Conservation (phyloP, 2,329 filamentous ascomycete species). For the Fusarium udum region DNA sequence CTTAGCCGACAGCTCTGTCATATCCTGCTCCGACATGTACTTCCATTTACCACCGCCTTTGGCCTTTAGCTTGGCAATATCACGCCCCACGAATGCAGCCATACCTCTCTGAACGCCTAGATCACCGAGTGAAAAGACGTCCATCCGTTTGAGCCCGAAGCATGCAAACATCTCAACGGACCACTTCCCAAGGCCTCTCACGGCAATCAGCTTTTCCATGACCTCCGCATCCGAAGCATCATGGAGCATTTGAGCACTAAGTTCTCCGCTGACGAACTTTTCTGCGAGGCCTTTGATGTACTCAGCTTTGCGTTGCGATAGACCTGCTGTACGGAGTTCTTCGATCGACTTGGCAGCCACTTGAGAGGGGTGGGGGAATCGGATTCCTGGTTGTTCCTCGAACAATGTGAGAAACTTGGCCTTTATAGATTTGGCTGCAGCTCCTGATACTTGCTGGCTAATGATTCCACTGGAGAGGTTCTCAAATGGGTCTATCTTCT, state of each 20-base stretch:
- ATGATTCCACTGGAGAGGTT: constrained; percentile 88
- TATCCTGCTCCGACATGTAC: constrained; percentile 95
- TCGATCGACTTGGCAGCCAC: constrained; percentile 72
- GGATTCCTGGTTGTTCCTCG: constrained; percentile 46
- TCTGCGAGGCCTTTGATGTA: constrained; percentile 88
- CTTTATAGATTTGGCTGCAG: constrained; percentile 89
- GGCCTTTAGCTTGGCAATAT: constrained; percentile 83
- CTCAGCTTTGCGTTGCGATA: constrained; percentile 95
- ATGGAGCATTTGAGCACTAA: constrained; percentile 79
- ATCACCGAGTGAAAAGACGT: constrained; percentile 93
- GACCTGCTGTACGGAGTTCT: constrained; percentile 80
- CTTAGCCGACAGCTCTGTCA: constrained; percentile 81
- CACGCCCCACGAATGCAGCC: constrained; percentile 84
- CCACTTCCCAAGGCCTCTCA: constrained; percentile 89
- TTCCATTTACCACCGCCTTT: constrained; percentile 92
- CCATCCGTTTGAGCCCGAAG: constrained; percentile 92
- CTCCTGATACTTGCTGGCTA: constrained; percentile 94
- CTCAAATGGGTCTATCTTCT: constrained; percentile 88
- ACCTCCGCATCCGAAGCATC: constrained; percentile 87
- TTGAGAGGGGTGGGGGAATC: constrained; percentile 80
- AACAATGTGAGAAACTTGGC: constrained; percentile 84
- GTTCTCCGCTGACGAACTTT: constrained; percentile 79
- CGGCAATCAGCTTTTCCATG: constrained; percentile 81
- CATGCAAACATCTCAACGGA: constrained; percentile 98
- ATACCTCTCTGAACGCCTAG: constrained; percentile 94